These are phyloP conservation scores for Aspergillus funiculosus DNA, from an alignment of 495 filamentous ascomycete species.

Conservation along the genomic window DNA sequence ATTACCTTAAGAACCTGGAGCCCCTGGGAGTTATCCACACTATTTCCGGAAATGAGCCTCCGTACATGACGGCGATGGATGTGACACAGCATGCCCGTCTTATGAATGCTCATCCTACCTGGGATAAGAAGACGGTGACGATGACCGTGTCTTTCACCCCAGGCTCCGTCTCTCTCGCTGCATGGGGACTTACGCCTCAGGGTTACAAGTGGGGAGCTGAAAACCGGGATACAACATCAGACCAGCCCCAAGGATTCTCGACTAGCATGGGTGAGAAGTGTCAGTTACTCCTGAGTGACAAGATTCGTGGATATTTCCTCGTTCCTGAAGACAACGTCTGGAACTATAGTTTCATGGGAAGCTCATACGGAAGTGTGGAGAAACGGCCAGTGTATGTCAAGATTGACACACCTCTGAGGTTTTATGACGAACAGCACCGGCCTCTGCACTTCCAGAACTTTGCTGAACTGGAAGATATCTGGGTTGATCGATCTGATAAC, in stretches of 20 bases:
- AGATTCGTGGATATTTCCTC: slow-evolving; percentile 90
- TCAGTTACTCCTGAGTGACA: slow-evolving; percentile 85
- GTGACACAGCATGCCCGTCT: slow-evolving; percentile 88
- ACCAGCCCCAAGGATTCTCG: slow-evolving; percentile 89
- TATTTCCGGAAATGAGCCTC: slow-evolving; percentile 86
- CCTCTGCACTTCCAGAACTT: slow-evolving; percentile 94
- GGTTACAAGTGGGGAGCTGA: slow-evolving; percentile 98
- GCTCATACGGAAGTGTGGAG: slow-evolving; percentile 76
- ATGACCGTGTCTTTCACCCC: slow-evolving; percentile 98
- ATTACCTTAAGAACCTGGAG: slow-evolving; percentile 81
- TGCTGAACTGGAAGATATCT: slow-evolving; percentile 83
- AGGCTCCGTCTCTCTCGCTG: slow-evolving; percentile 91
- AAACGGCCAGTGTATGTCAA: slow-evolving; percentile 87
- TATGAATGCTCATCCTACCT: slow-evolving; percentile 73
- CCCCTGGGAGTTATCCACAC: slow-evolving; percentile 96
- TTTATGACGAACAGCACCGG: slow-evolving; percentile 91
- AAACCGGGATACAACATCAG: slow-evolving; percentile 86
- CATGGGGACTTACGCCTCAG: slow-evolving; percentile 82
- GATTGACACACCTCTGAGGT: slow-evolving; percentile 81
- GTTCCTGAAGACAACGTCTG: slow-evolving; percentile 86
- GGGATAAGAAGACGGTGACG: slow-evolving; percentile 93
- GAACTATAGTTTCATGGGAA: slow-evolving; percentile 99
- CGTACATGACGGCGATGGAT: slow-evolving; percentile 92
- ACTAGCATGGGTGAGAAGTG: slow-evolving; percentile 93
- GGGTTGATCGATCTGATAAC: slow-evolving; percentile 80